Base-by-base conservation (phyloP, 805 yeast species). In the Wickerhamiella siamensis region DNA sequence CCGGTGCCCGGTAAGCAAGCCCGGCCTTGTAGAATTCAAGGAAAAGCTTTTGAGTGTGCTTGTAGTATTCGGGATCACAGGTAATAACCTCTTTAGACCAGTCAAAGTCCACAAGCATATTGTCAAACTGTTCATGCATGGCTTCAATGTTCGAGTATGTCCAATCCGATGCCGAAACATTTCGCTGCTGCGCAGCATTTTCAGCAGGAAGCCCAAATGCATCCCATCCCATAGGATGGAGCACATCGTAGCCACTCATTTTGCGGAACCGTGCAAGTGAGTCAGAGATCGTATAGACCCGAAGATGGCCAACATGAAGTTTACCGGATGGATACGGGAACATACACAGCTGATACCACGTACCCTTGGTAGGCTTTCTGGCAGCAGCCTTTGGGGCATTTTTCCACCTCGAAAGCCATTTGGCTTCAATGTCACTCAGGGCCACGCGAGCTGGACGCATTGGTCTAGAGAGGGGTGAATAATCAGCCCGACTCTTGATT, bases 221-320 rank as follows among this genome's bases (percentile, higher is more conserved):
- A 65, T 91, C 98, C 96, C 96, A 91, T 0, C 98, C 98, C 94
- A 91, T 87, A 0, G 97, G 96, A 56, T 91, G 95, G 2, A 88
- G 67, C 12, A 88, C 95, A 31, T 76, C 63, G 50, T 69, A 71
- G 1, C 95, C 95, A 39, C 71, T 72, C 61, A 83, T 70, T 48
- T 91, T 66, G 49, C 83, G 72, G 58, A 72, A 88, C 49, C 97
- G 66, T 1, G 94, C 71, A 32, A 91, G 56, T 2, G 77, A 79
- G 59, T 91, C 98, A 51, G 87, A 76, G 24, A 91, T 84, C 1
- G 95, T 81, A 59, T 83, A 91, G 0, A 91, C 98, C 41, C 98
- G 66, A 35, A 87, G 68, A 60, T 91, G 98, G 0, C 98, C 98
- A 71, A 91, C 76, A 56, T 91, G 98, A 4, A 91, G 68, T 45